Evolutionary conservation across 768 basidiomycete species (phyloP), one percentile per base, ranked within the genome.

Genomic region (Hydnum rufescens): DNA sequence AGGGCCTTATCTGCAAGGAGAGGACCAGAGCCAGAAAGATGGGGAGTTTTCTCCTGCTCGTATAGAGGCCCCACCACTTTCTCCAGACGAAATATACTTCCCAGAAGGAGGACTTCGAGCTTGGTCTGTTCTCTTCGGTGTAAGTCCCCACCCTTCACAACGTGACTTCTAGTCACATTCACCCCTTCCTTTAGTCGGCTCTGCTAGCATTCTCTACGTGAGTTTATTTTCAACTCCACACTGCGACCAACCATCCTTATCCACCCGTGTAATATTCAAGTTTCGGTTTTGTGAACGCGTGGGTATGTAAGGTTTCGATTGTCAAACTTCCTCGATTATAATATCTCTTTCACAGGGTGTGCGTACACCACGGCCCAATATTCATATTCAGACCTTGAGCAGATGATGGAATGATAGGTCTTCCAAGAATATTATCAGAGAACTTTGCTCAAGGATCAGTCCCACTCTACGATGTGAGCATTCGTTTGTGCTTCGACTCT

Each of bases 341-440:
- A 42, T 5, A 18, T 46, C 28, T 46, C 18, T 22, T 23, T 51
- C 4, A 23, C 26, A 54, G 54, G 53, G 54, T 55, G 53, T 54
- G 49, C 26, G 53, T 26, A 2, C 16, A 3, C 4, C 6, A 16
- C 31, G 2, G 26, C 39, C 23, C 29, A 25, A 16, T 3, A 54
- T 22, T 5, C 4, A 31, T 54, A 4, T 31, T 42, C 2, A 31
- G 2, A 43, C 28, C 2, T 44, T 2, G 0, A 47, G 13, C 25
- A 16, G 13, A 1, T 25, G 13, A 28, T 16, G 16, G 44, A 16
- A 23, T 47, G 25, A 13, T 50, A 83, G 80, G 70, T 76, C 23
- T 84, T 84, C 60, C 83, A 86, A 68, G 70, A 70, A 4, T 80
- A 82, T 60, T 84, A 86, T 56, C 69, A 80, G 57, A 64, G 70